Evolutionary conservation across 768 basidiomycete genomes (phyloP).

Genomic region (Pleurotus tuoliensis): DNA sequence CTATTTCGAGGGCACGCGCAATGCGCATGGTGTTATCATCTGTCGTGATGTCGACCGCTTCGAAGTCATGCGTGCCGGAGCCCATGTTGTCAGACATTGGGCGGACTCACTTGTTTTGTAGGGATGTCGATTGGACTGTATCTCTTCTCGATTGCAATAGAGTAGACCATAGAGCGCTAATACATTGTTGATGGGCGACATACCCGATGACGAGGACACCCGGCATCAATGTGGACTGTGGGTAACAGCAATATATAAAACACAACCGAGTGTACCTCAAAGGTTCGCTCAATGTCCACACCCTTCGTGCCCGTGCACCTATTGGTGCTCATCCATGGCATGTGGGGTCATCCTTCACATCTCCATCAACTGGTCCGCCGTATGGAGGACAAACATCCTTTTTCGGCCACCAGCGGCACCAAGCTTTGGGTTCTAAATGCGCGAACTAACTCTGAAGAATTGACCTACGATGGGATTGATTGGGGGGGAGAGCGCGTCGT

Average conservation of each 20-base stretch:
- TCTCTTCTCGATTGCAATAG: background rate
- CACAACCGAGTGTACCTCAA: background rate
- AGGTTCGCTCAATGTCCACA: background rate
- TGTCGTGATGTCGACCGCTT: slow-evolving; percentile 64
- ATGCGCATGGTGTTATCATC: slow-evolving; percentile 71
- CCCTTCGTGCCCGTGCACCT: slow-evolving; percentile 31
- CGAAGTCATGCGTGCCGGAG: slow-evolving; percentile 53
- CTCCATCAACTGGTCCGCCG: slow-evolving; percentile 28
- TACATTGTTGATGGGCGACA: too few relatives aligned
- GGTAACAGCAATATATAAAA: background rate
- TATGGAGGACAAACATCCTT: slow-evolving; percentile 31
- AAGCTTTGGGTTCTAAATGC: background rate
- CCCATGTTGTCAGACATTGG: slow-evolving; percentile 69
- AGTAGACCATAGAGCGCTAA: too few relatives aligned
- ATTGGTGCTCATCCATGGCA: slow-evolving; percentile 57
- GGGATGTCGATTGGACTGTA: background rate
- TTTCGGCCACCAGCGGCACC: slow-evolving; percentile 15
- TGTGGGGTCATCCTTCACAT: slow-evolving; percentile 79
- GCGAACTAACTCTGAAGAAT: background rate
- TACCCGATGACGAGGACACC: slow-evolving; percentile 7
- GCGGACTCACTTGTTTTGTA: slow-evolving; percentile 51
- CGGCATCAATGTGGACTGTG: slow-evolving; percentile 1
- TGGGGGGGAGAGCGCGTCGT: slow-evolving; percentile 6
- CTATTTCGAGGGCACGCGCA: slow-evolving; percentile 56
- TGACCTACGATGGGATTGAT: slow-evolving; percentile 5